Percentiles rank a stretch among this genome's conserved stretches.
Conservation (phyloP, 257 asterid species). For the Solanum tacnaense region DNA sequence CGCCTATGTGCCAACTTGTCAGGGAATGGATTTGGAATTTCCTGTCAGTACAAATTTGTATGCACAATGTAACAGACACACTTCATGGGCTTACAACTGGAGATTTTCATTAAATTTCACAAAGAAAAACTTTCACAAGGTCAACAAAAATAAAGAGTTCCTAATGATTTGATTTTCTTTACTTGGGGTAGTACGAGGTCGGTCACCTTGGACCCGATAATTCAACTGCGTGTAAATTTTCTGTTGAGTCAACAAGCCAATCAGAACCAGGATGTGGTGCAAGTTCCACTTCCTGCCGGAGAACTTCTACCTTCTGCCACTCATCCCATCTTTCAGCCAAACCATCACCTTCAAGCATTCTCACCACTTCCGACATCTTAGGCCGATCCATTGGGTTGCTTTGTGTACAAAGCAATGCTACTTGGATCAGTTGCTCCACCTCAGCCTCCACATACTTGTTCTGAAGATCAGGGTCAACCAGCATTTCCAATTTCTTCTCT, state of each 20-base stretch:
- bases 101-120: not conserved
- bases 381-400: slow-evolving; percentile 46
- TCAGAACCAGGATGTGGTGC: slow-evolving; percentile 31
- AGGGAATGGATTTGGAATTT: not conserved
- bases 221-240: slow-evolving; percentile 41
- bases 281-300: slow-evolving; percentile 42
- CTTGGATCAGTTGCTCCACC: slow-evolving; percentile 46
- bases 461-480: slow-evolving; percentile 46
- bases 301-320: slow-evolving; percentile 54
- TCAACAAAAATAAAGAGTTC: slow-evolving; percentile 4
- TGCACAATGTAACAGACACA: slow-evolving; percentile 23
- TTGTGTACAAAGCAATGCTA: slow-evolving; percentile 41
- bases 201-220: slow-evolving; percentile 46
- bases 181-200: slow-evolving; percentile 2
- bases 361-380: slow-evolving; percentile 46
- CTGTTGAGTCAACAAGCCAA: slow-evolving; percentile 47
- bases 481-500: slow-evolving; percentile 39
- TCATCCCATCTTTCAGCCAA: slow-evolving; percentile 52
- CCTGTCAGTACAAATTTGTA: slow-evolving; percentile 22
- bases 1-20: slow-evolving; percentile 14
- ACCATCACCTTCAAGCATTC: slow-evolving; percentile 48
- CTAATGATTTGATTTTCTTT: slow-evolving; percentile 2
- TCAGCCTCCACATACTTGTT: slow-evolving; percentile 32
- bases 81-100: slow-evolving; percentile 5
- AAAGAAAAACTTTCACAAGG: not conserved